phyloP scores from a whole-genome alignment of 305 asterid species.

The Fraxinus paxiana region DNA sequence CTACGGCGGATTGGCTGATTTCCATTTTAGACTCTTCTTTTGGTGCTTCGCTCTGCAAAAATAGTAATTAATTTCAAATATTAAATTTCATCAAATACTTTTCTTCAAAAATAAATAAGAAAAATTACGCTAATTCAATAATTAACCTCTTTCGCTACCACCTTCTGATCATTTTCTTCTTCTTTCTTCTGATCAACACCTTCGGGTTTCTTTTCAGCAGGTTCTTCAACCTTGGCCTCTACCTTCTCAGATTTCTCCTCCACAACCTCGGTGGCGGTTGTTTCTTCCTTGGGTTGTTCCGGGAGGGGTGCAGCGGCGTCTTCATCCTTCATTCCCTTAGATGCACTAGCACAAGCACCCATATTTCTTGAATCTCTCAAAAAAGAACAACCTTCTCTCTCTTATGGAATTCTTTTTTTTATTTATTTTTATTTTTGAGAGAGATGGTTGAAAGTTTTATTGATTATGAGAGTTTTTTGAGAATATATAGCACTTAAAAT shows the following conservation, averaged over 20 bases:
- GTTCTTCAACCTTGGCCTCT: constrained; percentile 35
- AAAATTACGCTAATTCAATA: neutral
- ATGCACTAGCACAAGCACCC: constrained; percentile 63
- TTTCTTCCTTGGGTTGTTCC: constrained; percentile 42
- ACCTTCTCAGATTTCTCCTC: constrained; percentile 17
- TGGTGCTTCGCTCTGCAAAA: constrained; percentile 27
- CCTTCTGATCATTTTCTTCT: constrained; percentile 19
- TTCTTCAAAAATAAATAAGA: constrained; percentile 2
- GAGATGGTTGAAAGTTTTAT: constrained; percentile 23
- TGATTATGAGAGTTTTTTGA: neutral
- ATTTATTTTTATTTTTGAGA: constrained; percentile 8
- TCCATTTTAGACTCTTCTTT: constrained; percentile 21
- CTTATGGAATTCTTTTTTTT: neutral
- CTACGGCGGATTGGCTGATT: neutral
- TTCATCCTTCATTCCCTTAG: constrained; percentile 42
- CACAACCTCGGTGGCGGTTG: constrained; percentile 15
- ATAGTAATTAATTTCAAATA: neutral
- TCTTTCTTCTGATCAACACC: constrained; percentile 18
- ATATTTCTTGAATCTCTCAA: constrained; percentile 14
- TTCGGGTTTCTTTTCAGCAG: constrained; percentile 21
- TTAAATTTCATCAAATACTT: neutral
- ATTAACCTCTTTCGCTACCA: constrained; percentile 23
- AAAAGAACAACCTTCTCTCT: constrained; percentile 19
- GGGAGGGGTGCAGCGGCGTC: constrained; percentile 38
- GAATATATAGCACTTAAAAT: neutral